phyloP scores from a whole-genome alignment of 1,284 basidiomycete species.

The Cryptococcus sp. region DNA sequence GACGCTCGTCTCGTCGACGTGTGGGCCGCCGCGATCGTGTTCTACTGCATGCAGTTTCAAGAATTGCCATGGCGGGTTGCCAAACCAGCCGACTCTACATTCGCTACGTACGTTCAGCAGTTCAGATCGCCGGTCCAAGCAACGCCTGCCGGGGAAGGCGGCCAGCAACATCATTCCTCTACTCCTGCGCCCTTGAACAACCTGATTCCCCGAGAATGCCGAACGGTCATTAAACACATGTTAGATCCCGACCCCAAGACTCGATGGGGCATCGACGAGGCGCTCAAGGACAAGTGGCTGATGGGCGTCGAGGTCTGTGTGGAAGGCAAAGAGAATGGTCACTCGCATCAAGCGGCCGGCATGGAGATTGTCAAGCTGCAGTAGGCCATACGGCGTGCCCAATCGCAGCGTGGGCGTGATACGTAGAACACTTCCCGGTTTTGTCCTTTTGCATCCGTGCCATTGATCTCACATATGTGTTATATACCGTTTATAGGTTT shows the following conservation, averaged over 20 bases:
- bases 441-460: no score
- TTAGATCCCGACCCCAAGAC: conserved; percentile 89
- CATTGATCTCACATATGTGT: no score
- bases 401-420: no score
- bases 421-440: no score
- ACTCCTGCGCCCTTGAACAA: conserved; percentile 67
- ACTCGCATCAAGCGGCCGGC: conserved; percentile 43
- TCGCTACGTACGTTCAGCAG: conserved; percentile 75
- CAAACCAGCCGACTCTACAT: conserved; percentile 78
- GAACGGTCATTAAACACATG: conserved; percentile 88
- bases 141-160: conserved; percentile 16
- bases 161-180: conserved; percentile 13
- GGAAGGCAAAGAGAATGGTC: conserved; percentile 44
- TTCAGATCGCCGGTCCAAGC: conserved; percentile 47
- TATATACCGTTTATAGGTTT: no score
- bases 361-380: conserved; percentile 43
- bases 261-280: conserved; percentile 78
- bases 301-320: conserved; percentile 64
- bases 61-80: conserved; percentile 97
- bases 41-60: conserved; percentile 97
- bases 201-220: conserved; percentile 80
- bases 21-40: conserved; percentile 95
- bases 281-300: conserved; percentile 81
- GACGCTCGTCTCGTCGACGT: conserved; percentile 96
- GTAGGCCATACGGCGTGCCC: not conserved